Conservation (phyloP, 176 grass and related monocot genomes). For the Guadua angustifolia region DNA sequence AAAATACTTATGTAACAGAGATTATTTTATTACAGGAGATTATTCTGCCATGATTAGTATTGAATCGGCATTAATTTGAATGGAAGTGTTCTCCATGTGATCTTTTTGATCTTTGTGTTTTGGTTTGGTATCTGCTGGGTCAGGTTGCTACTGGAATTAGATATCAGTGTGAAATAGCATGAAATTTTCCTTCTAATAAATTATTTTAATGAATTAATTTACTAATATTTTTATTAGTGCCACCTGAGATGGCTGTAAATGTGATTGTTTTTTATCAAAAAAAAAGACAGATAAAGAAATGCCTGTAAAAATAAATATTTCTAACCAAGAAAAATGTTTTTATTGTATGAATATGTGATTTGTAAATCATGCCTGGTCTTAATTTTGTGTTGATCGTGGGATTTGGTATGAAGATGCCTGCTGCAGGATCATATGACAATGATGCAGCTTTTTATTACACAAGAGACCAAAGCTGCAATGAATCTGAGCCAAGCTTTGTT, state of each 20-base stretch:
- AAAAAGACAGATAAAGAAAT: neutral
- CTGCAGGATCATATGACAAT: slow-evolving; percentile 36
- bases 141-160: too few species aligned
- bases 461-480: slow-evolving; percentile 38
- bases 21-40: too few species aligned
- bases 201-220: too few species aligned
- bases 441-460: slow-evolving; percentile 34
- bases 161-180: too few species aligned
- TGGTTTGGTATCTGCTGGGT: too few species aligned
- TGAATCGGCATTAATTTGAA: too few species aligned
- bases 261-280: neutral
- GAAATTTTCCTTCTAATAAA: too few species aligned
- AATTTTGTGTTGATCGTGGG: neutral
- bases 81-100: too few species aligned
- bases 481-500: slow-evolving; percentile 43
- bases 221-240: neutral
- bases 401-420: slow-evolving; percentile 38
- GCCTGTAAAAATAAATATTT: too few species aligned
- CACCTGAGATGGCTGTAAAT: neutral
- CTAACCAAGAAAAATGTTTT: neutral
- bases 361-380: neutral
- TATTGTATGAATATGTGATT: neutral
- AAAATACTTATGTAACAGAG: too few species aligned
- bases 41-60: too few species aligned
- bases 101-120: too few species aligned